Base-by-base conservation (phyloP, 2,329 filamentous ascomycete species). In the Ceratocystis alfenasii region DNA sequence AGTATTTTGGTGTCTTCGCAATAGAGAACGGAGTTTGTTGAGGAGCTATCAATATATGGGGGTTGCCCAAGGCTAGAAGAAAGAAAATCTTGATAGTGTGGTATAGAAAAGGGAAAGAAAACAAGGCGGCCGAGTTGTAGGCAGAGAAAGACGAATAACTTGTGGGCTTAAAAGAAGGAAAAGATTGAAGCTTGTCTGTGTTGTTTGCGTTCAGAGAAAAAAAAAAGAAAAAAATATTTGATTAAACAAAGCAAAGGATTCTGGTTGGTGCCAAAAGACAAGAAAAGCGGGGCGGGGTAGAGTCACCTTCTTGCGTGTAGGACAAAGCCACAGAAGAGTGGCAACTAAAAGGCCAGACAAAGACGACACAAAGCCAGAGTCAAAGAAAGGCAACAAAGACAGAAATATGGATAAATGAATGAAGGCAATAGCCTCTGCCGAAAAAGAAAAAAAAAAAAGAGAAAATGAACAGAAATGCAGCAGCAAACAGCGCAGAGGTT, bases 201-300 rank as follows among this genome's bases (percentile, higher is more conserved):
- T 36, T 36, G 33, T 36, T 36, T 36, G 33, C 33, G 2, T 36
- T 36, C 8, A 36, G 50, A 45, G 33, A 25, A 20, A 30, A 48
- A 46, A 36, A 20, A 30, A 57, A 57, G 6, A 57, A 57, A 33
- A 0, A 33, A 30, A 57, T 22, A 8, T 57, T 28, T 28, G n/a
- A 33, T n/a, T 20, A 25, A 44, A 46, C 36, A 48, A 53, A 48
- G n/a, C 33, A 63, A 46, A 57, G 48, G 36, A 57, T 55, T 46
- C 63, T 63, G 55, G 2, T 57, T 57, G 53, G 53, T 57, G 53
- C 33, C 53, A 57, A 28, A 36, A 44, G 60, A 33, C 45, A 63
- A 53, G 30, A 63, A 63, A 61, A 36, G 30, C 20, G 53, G 65
- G 48, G 46, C 44, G 20, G 45, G 15, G 62, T n/a, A 12, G 36